A percentile compares a stretch with the other conserved stretches of the same genome.
phyloP scores from a whole-genome alignment of 768 basidiomycete species.

The Paxillus rubicundulus region DNA sequence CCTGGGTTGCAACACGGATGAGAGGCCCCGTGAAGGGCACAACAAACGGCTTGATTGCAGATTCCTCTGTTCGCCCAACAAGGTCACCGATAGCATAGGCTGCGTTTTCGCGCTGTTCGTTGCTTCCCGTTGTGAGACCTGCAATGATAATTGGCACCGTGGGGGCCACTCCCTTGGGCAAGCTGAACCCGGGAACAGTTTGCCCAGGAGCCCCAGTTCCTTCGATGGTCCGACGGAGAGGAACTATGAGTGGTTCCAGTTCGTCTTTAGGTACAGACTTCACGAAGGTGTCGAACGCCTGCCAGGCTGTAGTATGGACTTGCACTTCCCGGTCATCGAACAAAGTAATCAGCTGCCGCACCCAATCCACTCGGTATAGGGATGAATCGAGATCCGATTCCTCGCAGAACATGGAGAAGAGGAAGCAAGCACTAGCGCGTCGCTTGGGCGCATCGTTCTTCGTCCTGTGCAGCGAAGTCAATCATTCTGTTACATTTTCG shows the following conservation, averaged over 20 bases:
- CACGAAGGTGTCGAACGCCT: constrained; percentile 81
- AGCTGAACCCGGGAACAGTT: constrained; percentile 80
- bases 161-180: constrained; percentile 80
- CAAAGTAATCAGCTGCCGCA: constrained; percentile 80
- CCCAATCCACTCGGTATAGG: constrained; percentile 91
- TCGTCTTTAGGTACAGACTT: constrained; percentile 93
- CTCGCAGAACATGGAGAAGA: constrained; percentile 83
- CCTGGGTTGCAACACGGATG: constrained; percentile 91
- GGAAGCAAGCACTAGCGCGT: constrained; percentile 72
- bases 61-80: constrained; percentile 81
- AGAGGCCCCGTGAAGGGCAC: constrained; percentile 95
- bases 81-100: constrained; percentile 97
- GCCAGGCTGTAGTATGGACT: constrained; percentile 82
- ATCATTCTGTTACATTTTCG: neutral
- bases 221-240: constrained; percentile 86
- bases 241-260: constrained; percentile 84
- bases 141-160: constrained; percentile 86
- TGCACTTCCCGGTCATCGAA: constrained; percentile 74
- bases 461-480: constrained; percentile 50
- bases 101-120: constrained; percentile 93
- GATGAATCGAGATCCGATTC: constrained; percentile 78
- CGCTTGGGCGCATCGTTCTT: constrained; percentile 70
- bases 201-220: constrained; percentile 74
- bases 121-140: constrained; percentile 90
- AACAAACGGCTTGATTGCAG: constrained; percentile 90